Percentiles rank a stretch among this genome's conserved stretches.
Conservation (phyloP, 768 basidiomycete species). For the Hysterangium stoloniferum region DNA sequence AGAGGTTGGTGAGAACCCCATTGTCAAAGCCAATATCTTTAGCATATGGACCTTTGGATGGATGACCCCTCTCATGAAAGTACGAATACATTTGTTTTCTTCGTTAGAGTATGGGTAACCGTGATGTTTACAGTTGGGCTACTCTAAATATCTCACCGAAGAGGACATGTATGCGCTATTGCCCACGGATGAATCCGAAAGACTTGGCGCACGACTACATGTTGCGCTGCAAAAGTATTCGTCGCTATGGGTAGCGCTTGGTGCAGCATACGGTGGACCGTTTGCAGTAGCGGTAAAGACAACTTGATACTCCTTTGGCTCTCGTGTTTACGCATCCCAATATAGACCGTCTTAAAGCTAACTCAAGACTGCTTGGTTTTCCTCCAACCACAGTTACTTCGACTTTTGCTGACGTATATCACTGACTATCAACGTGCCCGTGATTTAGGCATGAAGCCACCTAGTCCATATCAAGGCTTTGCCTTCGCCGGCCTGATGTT, state of each 20-base stretch:
- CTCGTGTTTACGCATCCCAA: background rate
- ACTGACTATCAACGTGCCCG: slow-evolving; percentile 58
- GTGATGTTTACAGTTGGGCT: slow-evolving; percentile 38
- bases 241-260: slow-evolving; percentile 65
- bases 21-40: slow-evolving; percentile 71
- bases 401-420: slow-evolving; percentile 74
- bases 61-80: slow-evolving; percentile 72
- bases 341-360: slow-evolving; percentile 48
- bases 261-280: slow-evolving; percentile 70
- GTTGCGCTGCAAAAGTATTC: slow-evolving; percentile 60
- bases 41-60: slow-evolving; percentile 80
- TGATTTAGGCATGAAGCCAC: slow-evolving; percentile 24
- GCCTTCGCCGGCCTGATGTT: slow-evolving; percentile 77
- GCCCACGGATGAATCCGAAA: slow-evolving; percentile 58
- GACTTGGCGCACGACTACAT: slow-evolving; percentile 56
- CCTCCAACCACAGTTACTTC: slow-evolving; percentile 80
- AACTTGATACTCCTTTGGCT: background rate
- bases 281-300: slow-evolving; percentile 48
- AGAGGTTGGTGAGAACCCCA: slow-evolving; percentile 49
- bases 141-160: slow-evolving; percentile 63
- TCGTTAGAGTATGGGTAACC: background rate
- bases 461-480: slow-evolving; percentile 58
- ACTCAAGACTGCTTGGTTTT: slow-evolving; percentile 76
- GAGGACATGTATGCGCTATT: slow-evolving; percentile 76
- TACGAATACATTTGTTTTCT: background rate